A percentile compares a stretch with the other conserved stretches of the same genome.
Evolutionary conservation across 257 asterid genomes (phyloP).

Genomic region (Solanum dulcamara): DNA sequence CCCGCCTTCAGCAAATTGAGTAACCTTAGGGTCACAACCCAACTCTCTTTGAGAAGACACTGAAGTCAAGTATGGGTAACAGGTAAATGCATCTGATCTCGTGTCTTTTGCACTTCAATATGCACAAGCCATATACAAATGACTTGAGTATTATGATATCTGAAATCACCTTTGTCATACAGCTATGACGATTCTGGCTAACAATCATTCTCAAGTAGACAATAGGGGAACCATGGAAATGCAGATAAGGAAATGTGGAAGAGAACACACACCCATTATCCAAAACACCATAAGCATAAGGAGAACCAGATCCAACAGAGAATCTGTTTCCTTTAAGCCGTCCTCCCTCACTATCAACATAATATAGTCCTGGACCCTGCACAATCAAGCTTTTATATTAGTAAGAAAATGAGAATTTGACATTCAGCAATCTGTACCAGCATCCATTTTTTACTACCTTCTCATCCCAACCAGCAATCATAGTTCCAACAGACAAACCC

Average conservation of each 20-base stretch:
- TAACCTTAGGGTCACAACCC: background rate
- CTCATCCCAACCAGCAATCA: constrained; percentile 99
- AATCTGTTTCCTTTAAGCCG: constrained; percentile 85
- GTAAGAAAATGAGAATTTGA: background rate
- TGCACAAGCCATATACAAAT: background rate
- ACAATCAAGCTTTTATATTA: constrained; percentile 3
- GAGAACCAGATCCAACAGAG: constrained; percentile 98
- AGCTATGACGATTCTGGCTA: background rate
- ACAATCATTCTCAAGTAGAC: background rate
- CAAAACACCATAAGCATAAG: constrained; percentile 89
- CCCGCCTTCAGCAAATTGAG: background rate
- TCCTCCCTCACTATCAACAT: constrained; percentile 96
- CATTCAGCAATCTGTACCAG: background rate
- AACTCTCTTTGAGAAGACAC: background rate
- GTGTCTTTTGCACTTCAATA: background rate
- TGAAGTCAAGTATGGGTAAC: background rate
- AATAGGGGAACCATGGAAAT: background rate
- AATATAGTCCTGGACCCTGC: constrained; percentile 90
- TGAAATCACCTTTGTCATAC: background rate
- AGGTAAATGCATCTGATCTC: background rate
- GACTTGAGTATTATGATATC: background rate
- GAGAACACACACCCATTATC: constrained; percentile 62
- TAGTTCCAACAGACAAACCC: constrained; percentile 91
- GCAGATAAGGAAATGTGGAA: background rate
- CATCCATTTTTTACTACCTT: constrained; percentile 33